A percentile compares a stretch with the other conserved stretches of the same genome.
phyloP scores from a whole-genome alignment of 192 early-diverging fungal species.

The Helicostylum pulchrum region DNA sequence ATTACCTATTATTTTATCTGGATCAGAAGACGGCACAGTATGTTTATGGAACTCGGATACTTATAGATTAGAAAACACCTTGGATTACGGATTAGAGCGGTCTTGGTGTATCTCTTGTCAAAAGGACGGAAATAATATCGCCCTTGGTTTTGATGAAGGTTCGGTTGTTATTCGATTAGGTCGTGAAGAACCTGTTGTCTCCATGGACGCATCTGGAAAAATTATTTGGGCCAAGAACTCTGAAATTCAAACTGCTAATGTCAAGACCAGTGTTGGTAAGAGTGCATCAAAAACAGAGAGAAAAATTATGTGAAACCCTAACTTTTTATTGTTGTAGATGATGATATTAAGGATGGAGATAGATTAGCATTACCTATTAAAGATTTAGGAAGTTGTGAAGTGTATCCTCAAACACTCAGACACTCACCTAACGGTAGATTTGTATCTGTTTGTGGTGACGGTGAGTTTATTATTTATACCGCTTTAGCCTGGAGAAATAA shows the following conservation, averaged over 20 bases:
- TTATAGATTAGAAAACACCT: conserved; percentile 90
- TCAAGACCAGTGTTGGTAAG: conserved; percentile 72
- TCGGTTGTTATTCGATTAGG: conserved; percentile 91
- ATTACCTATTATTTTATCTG: conserved; percentile 93
- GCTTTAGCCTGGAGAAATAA: conserved; percentile 99
- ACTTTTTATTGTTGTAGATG: conserved; percentile 43
- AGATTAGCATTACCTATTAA: conserved; percentile 79
- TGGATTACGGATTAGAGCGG: conserved; percentile 96
- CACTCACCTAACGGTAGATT: conserved; percentile 98
- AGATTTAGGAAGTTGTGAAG: conserved; percentile 96
- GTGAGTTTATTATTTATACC: conserved; percentile 99
- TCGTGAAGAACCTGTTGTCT: conserved; percentile 91
- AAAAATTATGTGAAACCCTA: background rate
- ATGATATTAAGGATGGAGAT: conserved; percentile 90
- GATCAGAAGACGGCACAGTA: conserved; percentile 92
- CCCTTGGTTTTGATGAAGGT: conserved; percentile 95
- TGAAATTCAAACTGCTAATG: conserved; percentile 92
- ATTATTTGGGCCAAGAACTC: conserved; percentile 98
- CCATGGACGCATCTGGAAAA: conserved; percentile 95
- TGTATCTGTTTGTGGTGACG: conserved; percentile 97
- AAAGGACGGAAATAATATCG: conserved; percentile 86
- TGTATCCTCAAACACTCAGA: conserved; percentile 92
- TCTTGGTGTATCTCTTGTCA: conserved; percentile 91
- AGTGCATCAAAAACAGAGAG: background rate
- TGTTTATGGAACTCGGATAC: conserved; percentile 97